These are phyloP conservation scores for Suhomyces kilbournensis DNA, from an alignment of 805 yeast species.

Conservation along the genomic window DNA sequence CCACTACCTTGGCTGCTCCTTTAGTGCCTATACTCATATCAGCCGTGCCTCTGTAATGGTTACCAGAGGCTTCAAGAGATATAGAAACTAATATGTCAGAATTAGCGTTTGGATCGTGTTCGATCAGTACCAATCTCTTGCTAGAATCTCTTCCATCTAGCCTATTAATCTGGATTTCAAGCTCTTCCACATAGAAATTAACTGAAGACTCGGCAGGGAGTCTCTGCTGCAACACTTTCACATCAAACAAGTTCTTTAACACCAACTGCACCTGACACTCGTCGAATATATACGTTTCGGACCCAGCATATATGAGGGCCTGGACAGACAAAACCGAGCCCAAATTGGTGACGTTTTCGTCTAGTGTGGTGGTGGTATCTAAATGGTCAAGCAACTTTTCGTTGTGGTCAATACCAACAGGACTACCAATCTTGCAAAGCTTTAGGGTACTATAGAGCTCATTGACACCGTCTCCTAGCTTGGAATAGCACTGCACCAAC, in stretches of 20 bases:
- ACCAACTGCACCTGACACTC: slow-evolving; percentile 18
- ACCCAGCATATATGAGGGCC: background rate
- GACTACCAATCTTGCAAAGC: background rate
- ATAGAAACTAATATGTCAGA: background rate
- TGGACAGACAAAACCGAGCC: background rate
- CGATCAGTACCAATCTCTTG: background rate
- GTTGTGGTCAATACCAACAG: background rate
- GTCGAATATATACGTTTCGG: slow-evolving; percentile 15
- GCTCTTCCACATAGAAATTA: slow-evolving; percentile 8
- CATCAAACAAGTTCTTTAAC: slow-evolving; percentile 11
- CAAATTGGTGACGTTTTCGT: background rate
- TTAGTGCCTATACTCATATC: background rate
- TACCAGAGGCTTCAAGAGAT: background rate
- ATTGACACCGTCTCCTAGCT: slow-evolving; percentile 21
- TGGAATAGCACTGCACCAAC: slow-evolving; percentile 36
- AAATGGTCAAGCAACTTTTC: background rate
- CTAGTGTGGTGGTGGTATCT: background rate
- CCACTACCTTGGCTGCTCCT: slow-evolving; percentile 13
- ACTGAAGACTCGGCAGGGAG: slow-evolving; percentile 6
- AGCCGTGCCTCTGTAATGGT: background rate
- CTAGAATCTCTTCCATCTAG: slow-evolving; percentile 2
- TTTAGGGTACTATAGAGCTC: slow-evolving; percentile 4
- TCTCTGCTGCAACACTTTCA: slow-evolving; percentile 1
- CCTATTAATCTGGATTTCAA: slow-evolving; percentile 7
- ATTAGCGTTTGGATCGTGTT: background rate